Evolutionary conservation across 768 basidiomycete species (phyloP).

Genomic region (Leccinum rimulosum): DNA sequence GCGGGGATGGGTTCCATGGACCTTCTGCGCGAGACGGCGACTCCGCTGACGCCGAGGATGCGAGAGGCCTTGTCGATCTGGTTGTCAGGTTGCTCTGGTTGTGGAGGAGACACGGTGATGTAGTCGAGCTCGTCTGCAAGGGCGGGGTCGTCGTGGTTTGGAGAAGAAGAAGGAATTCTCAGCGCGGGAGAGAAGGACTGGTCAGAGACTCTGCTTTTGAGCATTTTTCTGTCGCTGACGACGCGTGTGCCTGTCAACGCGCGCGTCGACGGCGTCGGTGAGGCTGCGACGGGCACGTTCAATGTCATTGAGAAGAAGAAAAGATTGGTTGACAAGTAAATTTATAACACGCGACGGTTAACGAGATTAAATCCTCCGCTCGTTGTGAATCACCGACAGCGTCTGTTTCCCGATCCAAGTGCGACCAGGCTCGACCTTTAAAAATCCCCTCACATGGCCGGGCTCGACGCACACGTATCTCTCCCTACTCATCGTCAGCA

Average conservation of each 20-base stretch:
- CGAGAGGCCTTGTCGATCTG: constrained; percentile 75
- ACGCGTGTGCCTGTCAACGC: background rate
- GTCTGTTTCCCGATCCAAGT: constrained; percentile 79
- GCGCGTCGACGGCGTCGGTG: constrained; percentile 16
- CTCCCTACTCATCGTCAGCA: constrained; percentile 49
- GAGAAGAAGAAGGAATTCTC: constrained; percentile 11
- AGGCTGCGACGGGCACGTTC: constrained; percentile 28
- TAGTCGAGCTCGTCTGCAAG: constrained; percentile 76
- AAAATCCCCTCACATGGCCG: constrained; percentile 76
- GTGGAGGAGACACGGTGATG: constrained; percentile 48
- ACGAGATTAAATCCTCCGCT: constrained; percentile 17
- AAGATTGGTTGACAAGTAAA: background rate
- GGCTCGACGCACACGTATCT: constrained; percentile 90
- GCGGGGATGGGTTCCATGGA: constrained; percentile 87
- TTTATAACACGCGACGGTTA: background rate
- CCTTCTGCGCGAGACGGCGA: constrained; percentile 47
- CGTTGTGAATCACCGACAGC: constrained; percentile 44
- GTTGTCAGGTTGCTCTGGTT: constrained; percentile 18
- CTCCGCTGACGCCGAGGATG: constrained; percentile 58
- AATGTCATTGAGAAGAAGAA: background rate
- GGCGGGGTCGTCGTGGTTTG: constrained; percentile 12
- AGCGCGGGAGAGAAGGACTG: constrained; percentile 36
- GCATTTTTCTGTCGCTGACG: constrained; percentile 34
- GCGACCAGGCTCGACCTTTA: constrained; percentile 55
- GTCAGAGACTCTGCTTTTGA: constrained; percentile 50